A percentile compares a stretch with the other conserved stretches of the same genome.
These are phyloP conservation scores for Lathyrus tuberosus DNA, from an alignment of 306 rosid genomes.

Conservation along the genomic window DNA sequence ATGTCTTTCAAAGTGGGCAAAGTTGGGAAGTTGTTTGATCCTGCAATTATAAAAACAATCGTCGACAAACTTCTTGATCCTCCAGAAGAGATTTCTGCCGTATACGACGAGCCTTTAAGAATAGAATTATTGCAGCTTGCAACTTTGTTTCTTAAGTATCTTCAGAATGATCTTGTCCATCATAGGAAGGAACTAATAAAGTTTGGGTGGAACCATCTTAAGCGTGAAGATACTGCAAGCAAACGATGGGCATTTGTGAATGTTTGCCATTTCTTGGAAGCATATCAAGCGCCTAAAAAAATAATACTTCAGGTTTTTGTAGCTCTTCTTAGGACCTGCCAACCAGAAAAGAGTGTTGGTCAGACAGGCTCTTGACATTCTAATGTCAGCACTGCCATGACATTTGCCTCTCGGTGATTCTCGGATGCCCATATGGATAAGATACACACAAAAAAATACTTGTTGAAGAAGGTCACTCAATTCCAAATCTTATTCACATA, in stretches of 20 bases:
- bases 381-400: conserved; percentile 98
- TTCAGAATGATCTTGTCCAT: conserved; percentile 94
- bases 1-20: conserved; percentile 92
- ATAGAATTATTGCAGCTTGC: conserved; percentile 97
- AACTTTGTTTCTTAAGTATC: conserved; percentile 94
- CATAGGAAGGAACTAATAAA: conserved; percentile 96
- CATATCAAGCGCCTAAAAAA: conserved; percentile 99
- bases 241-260: conserved; percentile 99
- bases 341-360: conserved; percentile 99
- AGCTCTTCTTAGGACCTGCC: conserved; percentile 98
- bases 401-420: conserved; percentile 95
- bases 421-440: conserved; percentile 98
- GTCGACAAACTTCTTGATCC: conserved; percentile 99
- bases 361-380: conserved; percentile 98
- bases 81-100: conserved; percentile 99
- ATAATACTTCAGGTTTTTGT: conserved; percentile 99
- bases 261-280: conserved; percentile 99
- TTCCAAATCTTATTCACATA: conserved; percentile 97
- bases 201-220: conserved; percentile 99
- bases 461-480: conserved; percentile 98
- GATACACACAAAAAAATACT: conserved; percentile 93
- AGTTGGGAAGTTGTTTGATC: conserved; percentile 99
- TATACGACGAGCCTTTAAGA: conserved; percentile 93
- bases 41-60: conserved; percentile 77
- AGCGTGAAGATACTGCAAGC: conserved; percentile 99